Evolutionary conservation across 768 basidiomycete genomes (phyloP).

Genomic region (Mycena olivaceomarginata): DNA sequence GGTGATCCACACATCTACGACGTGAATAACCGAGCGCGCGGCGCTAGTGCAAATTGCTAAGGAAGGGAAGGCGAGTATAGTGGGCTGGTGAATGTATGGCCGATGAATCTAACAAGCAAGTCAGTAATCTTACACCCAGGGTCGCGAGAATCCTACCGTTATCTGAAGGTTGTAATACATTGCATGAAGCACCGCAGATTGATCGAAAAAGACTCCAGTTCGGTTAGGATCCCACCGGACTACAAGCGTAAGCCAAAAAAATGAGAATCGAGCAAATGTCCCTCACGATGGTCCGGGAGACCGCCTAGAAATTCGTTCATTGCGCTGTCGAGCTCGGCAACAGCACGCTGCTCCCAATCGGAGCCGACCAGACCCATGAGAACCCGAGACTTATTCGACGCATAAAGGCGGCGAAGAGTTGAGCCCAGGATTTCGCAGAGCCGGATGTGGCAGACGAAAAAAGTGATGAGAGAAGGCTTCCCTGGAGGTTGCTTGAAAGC

Average conservation of each 20-base stretch:
- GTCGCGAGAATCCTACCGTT: conserved; percentile 55
- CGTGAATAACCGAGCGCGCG: conserved; percentile 66
- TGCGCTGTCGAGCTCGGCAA: conserved; percentile 78
- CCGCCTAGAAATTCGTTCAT: conserved; percentile 78
- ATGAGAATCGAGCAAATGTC: background rate
- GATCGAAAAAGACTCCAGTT: conserved; percentile 58
- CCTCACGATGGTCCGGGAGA: conserved; percentile 73
- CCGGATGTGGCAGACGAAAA: conserved; percentile 72
- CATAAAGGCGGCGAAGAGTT: conserved; percentile 75
- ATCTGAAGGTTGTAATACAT: conserved; percentile 67
- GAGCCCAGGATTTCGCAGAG: conserved; percentile 79
- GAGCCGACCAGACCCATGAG: conserved; percentile 65
- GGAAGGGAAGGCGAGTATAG: conserved; percentile 62
- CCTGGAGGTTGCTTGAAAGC: conserved; percentile 79
- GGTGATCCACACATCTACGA: conserved; percentile 56
- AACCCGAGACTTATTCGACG: conserved; percentile 64
- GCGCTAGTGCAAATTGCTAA: conserved; percentile 73
- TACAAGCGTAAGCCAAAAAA: conserved; percentile 17
- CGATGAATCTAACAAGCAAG: conserved; percentile 64
- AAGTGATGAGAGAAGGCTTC: conserved; percentile 72
- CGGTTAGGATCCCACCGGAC: conserved; percentile 49
- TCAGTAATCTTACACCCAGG: conserved; percentile 56
- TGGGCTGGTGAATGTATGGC: conserved; percentile 63
- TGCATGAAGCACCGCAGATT: conserved; percentile 61
- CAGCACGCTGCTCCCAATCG: conserved; percentile 74